These are phyloP conservation scores for Lycium barbarum DNA, from an alignment of 257 asterid genomes.

Conservation along the genomic window DNA sequence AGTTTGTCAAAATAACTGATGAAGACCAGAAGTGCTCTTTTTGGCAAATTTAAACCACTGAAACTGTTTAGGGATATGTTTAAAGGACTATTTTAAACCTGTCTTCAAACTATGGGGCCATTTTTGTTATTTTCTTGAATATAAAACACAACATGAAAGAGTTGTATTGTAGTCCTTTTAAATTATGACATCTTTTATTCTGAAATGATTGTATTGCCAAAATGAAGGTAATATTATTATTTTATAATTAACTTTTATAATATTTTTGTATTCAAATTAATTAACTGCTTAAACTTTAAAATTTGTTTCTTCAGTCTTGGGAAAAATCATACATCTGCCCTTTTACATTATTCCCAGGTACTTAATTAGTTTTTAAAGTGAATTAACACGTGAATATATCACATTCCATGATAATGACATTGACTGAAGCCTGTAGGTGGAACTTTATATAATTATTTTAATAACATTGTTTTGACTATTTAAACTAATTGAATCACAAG, in stretches of 20 bases:
- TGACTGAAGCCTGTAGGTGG: not conserved
- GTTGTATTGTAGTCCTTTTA: too few relatives aligned
- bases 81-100: too few relatives aligned
- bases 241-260: not conserved
- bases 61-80: too few relatives aligned
- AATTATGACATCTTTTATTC: not conserved
- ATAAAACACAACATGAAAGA: too few relatives aligned
- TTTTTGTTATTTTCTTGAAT: too few relatives aligned
- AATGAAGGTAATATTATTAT: not conserved
- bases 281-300: not conserved
- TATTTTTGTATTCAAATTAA: not conserved
- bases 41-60: too few relatives aligned
- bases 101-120: too few relatives aligned
- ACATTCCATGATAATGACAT: not conserved
- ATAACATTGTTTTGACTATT: too few relatives aligned
- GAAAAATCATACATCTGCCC: not conserved
- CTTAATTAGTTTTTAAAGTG: not conserved
- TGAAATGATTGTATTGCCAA: not conserved
- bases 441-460: too few relatives aligned
- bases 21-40: too few relatives aligned
- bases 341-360: not conserved
- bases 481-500: not conserved
- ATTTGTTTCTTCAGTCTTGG: not conserved
- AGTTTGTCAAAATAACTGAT: too few relatives aligned
- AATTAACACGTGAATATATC: not conserved